Conservation (phyloP, 192 early-diverging fungal genomes). For the Coemansia umbellata region DNA sequence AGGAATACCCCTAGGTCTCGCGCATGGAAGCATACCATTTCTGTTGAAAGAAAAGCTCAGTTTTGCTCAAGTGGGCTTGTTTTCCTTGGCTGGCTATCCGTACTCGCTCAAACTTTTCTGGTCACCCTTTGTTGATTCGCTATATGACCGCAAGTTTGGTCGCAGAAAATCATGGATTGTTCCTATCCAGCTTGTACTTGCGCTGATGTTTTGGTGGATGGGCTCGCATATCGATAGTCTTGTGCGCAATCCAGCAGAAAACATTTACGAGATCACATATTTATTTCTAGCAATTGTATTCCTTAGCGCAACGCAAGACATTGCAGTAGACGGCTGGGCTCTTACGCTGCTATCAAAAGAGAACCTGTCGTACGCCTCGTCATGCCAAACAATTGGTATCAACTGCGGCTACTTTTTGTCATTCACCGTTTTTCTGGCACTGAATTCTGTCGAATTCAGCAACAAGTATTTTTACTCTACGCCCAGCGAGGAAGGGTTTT, state of each 20-base stretch:
- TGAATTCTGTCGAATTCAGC: slow-evolving; percentile 92
- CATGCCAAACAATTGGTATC: slow-evolving; percentile 94
- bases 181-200: slow-evolving; percentile 91
- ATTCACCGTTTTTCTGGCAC: slow-evolving; percentile 95
- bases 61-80: slow-evolving; percentile 88
- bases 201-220: slow-evolving; percentile 73
- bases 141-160: slow-evolving; percentile 78
- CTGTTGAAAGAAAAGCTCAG: slow-evolving; percentile 90
- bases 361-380: slow-evolving; percentile 86
- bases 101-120: slow-evolving; percentile 98
- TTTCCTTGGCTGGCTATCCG: slow-evolving; percentile 92
- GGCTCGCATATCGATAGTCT: slow-evolving; percentile 72
- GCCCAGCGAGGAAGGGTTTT: slow-evolving; percentile 63
- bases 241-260: slow-evolving; percentile 51
- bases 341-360: slow-evolving; percentile 87
- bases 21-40: slow-evolving; percentile 90
- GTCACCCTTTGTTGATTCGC: slow-evolving; percentile 95
- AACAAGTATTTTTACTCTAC: slow-evolving; percentile 81
- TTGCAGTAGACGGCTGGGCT: slow-evolving; percentile 85
- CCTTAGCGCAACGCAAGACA: slow-evolving; percentile 92
- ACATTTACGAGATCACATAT: slow-evolving; percentile 60
- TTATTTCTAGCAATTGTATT: slow-evolving; percentile 84
- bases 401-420: slow-evolving; percentile 94
- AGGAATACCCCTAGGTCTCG: slow-evolving; percentile 90
- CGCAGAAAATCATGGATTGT: slow-evolving; percentile 97